A percentile compares a stretch with the other conserved stretches of the same genome.
Evolutionary conservation across 805 yeast species (phyloP).

Genomic region (Monosporozyma siamensis): DNA sequence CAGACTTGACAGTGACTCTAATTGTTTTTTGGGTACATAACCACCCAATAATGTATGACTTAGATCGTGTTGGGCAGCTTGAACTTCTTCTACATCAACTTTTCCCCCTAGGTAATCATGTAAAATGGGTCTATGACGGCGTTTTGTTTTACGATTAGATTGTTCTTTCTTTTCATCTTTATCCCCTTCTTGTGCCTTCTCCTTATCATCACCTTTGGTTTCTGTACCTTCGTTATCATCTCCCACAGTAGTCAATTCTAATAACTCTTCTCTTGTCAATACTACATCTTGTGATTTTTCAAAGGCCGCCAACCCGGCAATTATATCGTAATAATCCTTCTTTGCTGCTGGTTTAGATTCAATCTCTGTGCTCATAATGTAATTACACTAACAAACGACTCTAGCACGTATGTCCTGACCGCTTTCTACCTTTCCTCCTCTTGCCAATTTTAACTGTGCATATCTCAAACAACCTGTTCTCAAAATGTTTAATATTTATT

Average conservation of each 20-base stretch:
- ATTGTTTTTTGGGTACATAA: constrained; percentile 25
- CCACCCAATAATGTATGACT: constrained; percentile 27
- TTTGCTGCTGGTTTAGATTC: not conserved
- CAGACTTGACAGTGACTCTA: constrained; percentile 26
- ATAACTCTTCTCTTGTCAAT: constrained; percentile 19
- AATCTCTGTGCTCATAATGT: no score
- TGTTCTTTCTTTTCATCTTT: constrained; percentile 5
- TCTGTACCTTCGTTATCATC: constrained; percentile 6
- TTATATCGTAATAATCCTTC: constrained; percentile 22
- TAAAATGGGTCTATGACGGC: constrained; percentile 15
- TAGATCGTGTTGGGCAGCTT: constrained; percentile 21
- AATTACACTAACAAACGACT: no score
- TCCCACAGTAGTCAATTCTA: constrained; percentile 15
- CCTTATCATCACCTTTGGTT: not conserved
- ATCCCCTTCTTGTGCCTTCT: constrained; percentile 7
- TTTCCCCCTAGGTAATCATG: constrained; percentile 28
- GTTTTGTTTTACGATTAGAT: no score
- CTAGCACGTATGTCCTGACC: no score
- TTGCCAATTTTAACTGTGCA: no score
- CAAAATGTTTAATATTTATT: no score
- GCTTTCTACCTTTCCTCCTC: no score
- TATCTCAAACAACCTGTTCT: no score
- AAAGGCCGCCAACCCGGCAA: constrained; percentile 25
- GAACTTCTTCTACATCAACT: constrained; percentile 19
- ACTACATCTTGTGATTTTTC: constrained; percentile 25